Evolutionary conservation across 352 stramenopile genomes (phyloP).

Genomic region (Pythium brassicae): DNA sequence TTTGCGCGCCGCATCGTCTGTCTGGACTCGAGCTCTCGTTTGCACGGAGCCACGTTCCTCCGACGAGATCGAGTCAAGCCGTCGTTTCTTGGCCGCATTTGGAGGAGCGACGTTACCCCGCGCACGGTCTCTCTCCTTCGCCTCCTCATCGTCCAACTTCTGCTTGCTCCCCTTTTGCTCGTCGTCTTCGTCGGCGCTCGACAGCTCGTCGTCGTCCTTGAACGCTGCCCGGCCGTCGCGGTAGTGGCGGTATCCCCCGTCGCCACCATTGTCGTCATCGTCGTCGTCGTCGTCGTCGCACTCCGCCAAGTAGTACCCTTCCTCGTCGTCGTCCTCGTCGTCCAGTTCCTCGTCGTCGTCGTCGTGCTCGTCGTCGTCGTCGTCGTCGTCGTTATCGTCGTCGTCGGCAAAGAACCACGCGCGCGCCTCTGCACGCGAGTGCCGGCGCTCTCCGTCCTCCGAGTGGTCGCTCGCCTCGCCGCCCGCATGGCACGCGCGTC

Average conservation of each 20-base stretch:
- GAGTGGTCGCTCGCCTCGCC: conserved; percentile 51
- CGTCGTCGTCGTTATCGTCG: conserved; percentile 37
- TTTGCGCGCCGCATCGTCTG: neutral
- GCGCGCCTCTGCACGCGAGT: conserved; percentile 14
- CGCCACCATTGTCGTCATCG: conserved; percentile 19
- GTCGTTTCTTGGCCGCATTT: conserved; percentile 18
- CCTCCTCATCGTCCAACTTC: neutral
- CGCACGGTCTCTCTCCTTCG: neutral
- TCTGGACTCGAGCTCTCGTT: neutral
- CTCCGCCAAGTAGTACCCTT: conserved; percentile 44
- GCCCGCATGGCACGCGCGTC: conserved; percentile 19
- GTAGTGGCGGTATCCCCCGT: conserved; percentile 21
- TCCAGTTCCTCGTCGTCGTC: conserved; percentile 59
- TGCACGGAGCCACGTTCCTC: conserved; percentile 10
- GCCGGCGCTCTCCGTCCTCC: conserved; percentile 26
- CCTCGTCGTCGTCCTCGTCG: conserved; percentile 48
- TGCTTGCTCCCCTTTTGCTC: conserved; percentile 8
- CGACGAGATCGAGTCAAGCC: conserved; percentile 27
- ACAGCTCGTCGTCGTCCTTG: conserved; percentile 21
- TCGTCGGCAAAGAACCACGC: conserved; percentile 43
- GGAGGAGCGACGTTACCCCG: neutral
- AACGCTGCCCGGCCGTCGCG: conserved; percentile 18
- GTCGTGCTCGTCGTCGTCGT: conserved; percentile 43
- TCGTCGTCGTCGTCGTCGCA: conserved; percentile 55
- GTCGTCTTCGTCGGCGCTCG: conserved; percentile 32